Conservation (phyloP, 2,329 filamentous ascomycete species). For the Ophiocordyceps sinensis region DNA sequence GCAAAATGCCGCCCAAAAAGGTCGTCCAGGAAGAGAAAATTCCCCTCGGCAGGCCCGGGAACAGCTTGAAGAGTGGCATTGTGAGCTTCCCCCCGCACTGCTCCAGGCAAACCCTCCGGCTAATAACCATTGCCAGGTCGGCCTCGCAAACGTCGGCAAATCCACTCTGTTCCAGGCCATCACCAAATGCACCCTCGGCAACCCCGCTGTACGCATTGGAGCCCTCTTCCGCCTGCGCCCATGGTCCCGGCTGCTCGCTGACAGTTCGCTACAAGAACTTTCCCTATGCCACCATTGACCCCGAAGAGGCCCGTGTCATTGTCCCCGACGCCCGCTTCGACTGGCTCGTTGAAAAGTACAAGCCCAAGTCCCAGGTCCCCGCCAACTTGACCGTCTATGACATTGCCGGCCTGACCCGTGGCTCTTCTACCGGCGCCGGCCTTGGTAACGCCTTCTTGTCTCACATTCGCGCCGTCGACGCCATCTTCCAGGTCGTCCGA, state of each 20-base stretch:
- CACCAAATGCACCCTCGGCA: constrained; percentile 93
- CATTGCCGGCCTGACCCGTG: constrained; percentile 90
- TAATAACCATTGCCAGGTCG: constrained; percentile 47
- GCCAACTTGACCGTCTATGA: constrained; percentile 98
- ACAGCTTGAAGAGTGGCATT: constrained; percentile 98
- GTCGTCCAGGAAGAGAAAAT: constrained; percentile 84
- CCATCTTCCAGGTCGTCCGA: constrained; percentile 92
- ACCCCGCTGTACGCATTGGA: constrained; percentile 63
- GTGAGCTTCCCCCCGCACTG: constrained; percentile 35
- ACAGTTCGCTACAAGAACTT: constrained; percentile 57
- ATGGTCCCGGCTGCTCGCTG: constrained; percentile 18
- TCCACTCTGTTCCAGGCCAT: constrained; percentile 99
- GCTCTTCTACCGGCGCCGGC: constrained; percentile 92
- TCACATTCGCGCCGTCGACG: constrained; percentile 94
- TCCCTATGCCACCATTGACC: constrained; percentile 97
- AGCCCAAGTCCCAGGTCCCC: constrained; percentile 92
- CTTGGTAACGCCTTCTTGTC: constrained; percentile 97
- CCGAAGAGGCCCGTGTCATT: constrained; percentile 93
- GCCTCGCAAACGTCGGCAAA: constrained; percentile 97
- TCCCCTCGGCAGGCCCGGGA: constrained; percentile 86
- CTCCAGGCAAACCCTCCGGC: not conserved
- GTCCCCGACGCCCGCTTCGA: constrained; percentile 94
- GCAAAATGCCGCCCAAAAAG: constrained; percentile 93
- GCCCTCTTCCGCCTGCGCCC: constrained; percentile 10
- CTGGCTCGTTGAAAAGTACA: constrained; percentile 92